phyloP scores from a whole-genome alignment of 768 basidiomycete genomes.

The Boletus reticulatus region DNA sequence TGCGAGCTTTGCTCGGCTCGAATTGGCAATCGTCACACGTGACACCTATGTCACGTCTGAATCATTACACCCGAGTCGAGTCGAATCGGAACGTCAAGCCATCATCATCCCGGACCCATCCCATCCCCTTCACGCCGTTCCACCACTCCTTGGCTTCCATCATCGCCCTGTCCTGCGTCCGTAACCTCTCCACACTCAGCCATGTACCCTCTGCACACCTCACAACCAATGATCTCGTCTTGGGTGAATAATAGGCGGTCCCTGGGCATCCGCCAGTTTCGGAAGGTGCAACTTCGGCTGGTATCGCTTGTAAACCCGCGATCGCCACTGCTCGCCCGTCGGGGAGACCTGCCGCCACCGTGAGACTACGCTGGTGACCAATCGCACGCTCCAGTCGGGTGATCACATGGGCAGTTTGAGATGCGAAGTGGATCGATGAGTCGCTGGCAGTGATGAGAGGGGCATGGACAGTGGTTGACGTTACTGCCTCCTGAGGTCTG shows the following conservation, averaged over 20 bases:
- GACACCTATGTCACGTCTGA: conserved; percentile 16
- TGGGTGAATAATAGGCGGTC: conserved; percentile 41
- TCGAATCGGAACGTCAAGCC: conserved; percentile 12
- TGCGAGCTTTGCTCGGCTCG: not conserved
- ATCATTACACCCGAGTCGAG: not conserved
- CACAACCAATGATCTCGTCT: conserved; percentile 43
- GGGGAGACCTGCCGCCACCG: conserved; percentile 20
- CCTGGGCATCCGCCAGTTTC: conserved; percentile 35
- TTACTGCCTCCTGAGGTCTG: conserved; percentile 41
- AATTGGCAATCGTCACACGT: conserved; percentile 18
- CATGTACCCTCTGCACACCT: conserved; percentile 53
- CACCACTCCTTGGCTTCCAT: conserved; percentile 70
- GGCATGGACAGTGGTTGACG: conserved; percentile 44
- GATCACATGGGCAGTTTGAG: conserved; percentile 20
- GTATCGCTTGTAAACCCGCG: conserved; percentile 16
- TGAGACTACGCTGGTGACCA: conserved; percentile 28
- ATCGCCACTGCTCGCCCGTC: conserved; percentile 25
- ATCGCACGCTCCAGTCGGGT: conserved; percentile 26
- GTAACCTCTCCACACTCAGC: conserved; percentile 53
- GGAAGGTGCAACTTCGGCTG: not conserved
- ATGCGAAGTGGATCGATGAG: conserved; percentile 14
- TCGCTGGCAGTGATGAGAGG: conserved; percentile 31
- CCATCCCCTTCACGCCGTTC: conserved; percentile 57
- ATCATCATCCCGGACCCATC: conserved; percentile 23
- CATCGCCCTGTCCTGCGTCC: conserved; percentile 57